Conservation (phyloP, 257 asterid species). For the Salvia hispanica region DNA sequence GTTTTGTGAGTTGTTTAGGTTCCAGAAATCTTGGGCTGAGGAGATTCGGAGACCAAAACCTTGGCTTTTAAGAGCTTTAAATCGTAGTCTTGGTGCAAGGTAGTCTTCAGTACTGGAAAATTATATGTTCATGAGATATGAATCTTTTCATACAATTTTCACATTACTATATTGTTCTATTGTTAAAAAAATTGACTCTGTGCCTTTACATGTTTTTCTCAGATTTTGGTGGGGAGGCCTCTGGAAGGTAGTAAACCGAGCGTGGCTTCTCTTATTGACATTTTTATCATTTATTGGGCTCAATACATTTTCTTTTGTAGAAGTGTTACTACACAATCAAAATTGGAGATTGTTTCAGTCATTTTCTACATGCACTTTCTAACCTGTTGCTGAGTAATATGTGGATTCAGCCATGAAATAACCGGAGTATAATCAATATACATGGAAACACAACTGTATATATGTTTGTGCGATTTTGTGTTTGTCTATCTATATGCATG, state of each 20-base stretch:
- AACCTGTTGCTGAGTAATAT: conserved; percentile 9
- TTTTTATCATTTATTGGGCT: conserved; percentile 6
- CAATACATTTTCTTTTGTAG: conserved; percentile 8
- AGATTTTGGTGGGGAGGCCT: conserved; percentile 99
- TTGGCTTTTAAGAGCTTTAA: conserved; percentile 92
- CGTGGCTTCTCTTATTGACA: conserved; percentile 22
- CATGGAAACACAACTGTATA: neutral
- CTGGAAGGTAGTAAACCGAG: conserved; percentile 74
- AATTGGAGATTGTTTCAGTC: neutral
- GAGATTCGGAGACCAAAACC: conserved; percentile 80
- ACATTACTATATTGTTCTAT: neutral
- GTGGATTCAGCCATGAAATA: conserved; percentile 14
- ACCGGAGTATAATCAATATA: neutral
- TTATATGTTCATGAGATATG: conserved; percentile 26
- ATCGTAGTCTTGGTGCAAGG: conserved; percentile 96
- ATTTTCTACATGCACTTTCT: conserved; percentile 10
- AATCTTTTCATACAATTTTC: conserved; percentile 16
- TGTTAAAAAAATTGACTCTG: conserved; percentile 25
- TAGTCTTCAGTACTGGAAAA: conserved; percentile 36
- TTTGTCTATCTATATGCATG: neutral
- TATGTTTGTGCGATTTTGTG: neutral
- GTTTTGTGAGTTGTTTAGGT: conserved; percentile 47
- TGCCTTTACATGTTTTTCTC: conserved; percentile 38
- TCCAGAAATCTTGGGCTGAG: conserved; percentile 81
- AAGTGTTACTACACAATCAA: conserved; percentile 15